phyloP scores from a whole-genome alignment of 163 green algal genomes.

The Prototheca wickerhamii region DNA sequence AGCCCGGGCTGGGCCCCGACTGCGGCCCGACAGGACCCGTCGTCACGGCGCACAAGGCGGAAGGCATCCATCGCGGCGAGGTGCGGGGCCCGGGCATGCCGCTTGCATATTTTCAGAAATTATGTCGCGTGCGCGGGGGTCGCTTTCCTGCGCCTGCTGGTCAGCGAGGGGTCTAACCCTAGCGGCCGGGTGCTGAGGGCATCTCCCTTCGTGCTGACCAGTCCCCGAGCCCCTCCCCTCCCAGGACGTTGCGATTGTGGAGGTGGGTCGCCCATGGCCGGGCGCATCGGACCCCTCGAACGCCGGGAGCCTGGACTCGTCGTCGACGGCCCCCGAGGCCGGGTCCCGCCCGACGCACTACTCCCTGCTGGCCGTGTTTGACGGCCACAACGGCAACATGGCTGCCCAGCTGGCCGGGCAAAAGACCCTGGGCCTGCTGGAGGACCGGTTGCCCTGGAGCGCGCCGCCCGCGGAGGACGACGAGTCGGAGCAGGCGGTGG shows the following conservation, averaged over 20 bases:
- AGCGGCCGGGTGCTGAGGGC: too few relatives aligned
- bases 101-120: too few relatives aligned
- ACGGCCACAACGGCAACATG: constrained; percentile 50
- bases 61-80: background rate
- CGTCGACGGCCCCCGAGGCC: background rate
- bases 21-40: too few relatives aligned
- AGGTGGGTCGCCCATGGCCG: background rate
- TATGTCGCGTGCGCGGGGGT: background rate
- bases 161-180: too few relatives aligned
- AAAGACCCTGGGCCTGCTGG: constrained; percentile 9
- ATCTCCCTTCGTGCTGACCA: constrained; percentile 1
- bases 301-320: background rate
- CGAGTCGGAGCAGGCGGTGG: background rate
- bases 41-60: background rate
- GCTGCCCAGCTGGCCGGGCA: constrained; percentile 28
- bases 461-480: background rate
- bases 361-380: constrained; percentile 42
- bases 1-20: too few relatives aligned
- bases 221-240: background rate
- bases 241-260: background rate
- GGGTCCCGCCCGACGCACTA: too few relatives aligned
- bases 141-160: too few relatives aligned
- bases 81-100: too few relatives aligned
- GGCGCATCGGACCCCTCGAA: background rate
- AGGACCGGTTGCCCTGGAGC: constrained; percentile 24